Conservation (phyloP, 805 yeast genomes). For the Metschnikowia shivogae region DNA sequence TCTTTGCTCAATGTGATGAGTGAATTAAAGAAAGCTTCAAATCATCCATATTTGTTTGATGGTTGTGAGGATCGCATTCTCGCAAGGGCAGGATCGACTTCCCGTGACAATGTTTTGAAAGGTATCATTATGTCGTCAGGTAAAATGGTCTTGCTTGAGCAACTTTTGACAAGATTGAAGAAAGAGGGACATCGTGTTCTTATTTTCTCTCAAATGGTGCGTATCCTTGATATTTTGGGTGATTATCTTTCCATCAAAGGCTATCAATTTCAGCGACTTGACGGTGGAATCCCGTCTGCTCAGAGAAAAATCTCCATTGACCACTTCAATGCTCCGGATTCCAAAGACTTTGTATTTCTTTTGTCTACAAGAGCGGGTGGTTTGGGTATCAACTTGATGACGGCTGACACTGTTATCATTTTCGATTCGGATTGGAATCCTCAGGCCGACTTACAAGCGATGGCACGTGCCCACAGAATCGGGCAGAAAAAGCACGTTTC, state of each 20-base stretch:
- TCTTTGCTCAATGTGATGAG: slow-evolving; percentile 89
- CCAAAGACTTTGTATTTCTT: slow-evolving; percentile 86
- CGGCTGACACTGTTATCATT: slow-evolving; percentile 97
- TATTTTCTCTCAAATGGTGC: slow-evolving; percentile 95
- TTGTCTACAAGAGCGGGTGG: slow-evolving; percentile 98
- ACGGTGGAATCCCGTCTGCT: slow-evolving; percentile 94
- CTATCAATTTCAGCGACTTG: slow-evolving; percentile 83
- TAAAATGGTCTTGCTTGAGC: slow-evolving; percentile 94
- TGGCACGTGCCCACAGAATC: slow-evolving; percentile 99
- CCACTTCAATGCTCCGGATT: slow-evolving; percentile 91
- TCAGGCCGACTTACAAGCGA: slow-evolving; percentile 97
- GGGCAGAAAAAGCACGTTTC: slow-evolving; percentile 99
- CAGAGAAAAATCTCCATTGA: slow-evolving; percentile 93
- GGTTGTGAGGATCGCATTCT: slow-evolving; percentile 84
- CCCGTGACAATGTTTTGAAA: slow-evolving; percentile 76
- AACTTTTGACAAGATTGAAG: slow-evolving; percentile 73
- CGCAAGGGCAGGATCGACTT: slow-evolving; percentile 53
- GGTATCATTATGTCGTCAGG: slow-evolving; percentile 98
- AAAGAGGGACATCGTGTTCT: slow-evolving; percentile 96
- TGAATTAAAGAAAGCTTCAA: slow-evolving; percentile 93
- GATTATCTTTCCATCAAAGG: slow-evolving; percentile 89
- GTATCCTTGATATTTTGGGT: slow-evolving; percentile 91
- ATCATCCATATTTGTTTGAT: slow-evolving; percentile 94
- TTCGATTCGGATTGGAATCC: slow-evolving; percentile 99
- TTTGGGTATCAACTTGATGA: slow-evolving; percentile 95